Evolutionary conservation across 2,329 filamentous ascomycete genomes (phyloP).

Genomic region (Diatrype stigma): DNA sequence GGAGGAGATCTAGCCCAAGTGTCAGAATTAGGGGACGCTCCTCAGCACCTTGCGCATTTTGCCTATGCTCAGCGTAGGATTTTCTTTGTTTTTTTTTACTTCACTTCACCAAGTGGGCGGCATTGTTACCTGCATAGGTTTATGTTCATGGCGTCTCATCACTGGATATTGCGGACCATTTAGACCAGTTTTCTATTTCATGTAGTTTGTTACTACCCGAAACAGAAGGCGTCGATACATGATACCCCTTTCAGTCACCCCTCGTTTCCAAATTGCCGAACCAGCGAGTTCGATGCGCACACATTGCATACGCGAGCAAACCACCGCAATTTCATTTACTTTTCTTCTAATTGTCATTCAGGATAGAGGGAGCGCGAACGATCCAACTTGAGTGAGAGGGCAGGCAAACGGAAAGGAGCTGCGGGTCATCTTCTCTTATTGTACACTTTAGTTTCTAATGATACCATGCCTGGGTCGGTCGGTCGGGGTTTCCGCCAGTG

Average conservation of each 20-base stretch:
- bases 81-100: neutral
- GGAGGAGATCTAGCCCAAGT: conserved; percentile 7
- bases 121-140: neutral
- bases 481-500: too few species aligned
- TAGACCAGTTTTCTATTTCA: neutral
- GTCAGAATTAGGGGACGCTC: conserved; percentile 18
- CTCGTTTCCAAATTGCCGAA: neutral
- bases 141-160: neutral
- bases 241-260: neutral
- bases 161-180: neutral
- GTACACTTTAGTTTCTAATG: too few species aligned
- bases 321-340: too few species aligned
- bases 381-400: too few species aligned
- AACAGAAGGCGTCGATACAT: neutral
- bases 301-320: too few species aligned
- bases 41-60: neutral
- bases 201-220: too few species aligned
- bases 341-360: too few species aligned
- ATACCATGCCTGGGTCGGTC: too few species aligned
- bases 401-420: too few species aligned
- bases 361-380: too few species aligned
- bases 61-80: neutral
- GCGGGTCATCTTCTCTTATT: too few species aligned
- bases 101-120: neutral
- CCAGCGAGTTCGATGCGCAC: neutral